phyloP scores from a whole-genome alignment of 768 basidiomycete species.

The Hygrocybe punicea region DNA sequence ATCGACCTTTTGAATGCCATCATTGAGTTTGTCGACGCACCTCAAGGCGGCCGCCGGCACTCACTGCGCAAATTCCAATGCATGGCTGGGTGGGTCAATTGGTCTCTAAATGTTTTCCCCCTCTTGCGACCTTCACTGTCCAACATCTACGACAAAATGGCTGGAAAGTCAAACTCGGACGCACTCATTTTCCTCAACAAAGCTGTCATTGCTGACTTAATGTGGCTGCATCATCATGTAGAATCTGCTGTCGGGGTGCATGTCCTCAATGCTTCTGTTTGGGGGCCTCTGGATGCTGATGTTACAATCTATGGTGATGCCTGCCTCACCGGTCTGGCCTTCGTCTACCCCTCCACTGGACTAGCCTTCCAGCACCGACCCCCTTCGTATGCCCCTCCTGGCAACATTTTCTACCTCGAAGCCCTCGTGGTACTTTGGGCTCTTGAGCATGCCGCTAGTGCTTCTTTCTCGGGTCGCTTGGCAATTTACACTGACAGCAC shows the following conservation, averaged over 20 bases:
- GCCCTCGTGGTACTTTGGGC: conserved; percentile 20
- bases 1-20: conserved; percentile 11
- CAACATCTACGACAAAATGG: conserved; percentile 31
- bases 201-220: conserved; percentile 21
- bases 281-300: conserved; percentile 14
- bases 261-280: conserved; percentile 18
- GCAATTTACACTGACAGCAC: conserved; percentile 23
- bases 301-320: conserved; percentile 23
- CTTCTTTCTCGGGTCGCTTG: not conserved
- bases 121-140: conserved; percentile 27
- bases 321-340: conserved; percentile 13
- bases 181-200: conserved; percentile 26
- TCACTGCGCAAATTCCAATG: conserved; percentile 27
- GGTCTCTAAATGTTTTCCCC: conserved; percentile 38
- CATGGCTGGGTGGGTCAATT: conserved; percentile 39
- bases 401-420: conserved; percentile 27
- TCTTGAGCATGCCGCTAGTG: conserved; percentile 3
- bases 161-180: conserved; percentile 15
- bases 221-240: conserved; percentile 31
- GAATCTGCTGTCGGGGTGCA: conserved; percentile 14
- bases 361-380: conserved; percentile 13
- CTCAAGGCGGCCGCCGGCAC: conserved; percentile 4
- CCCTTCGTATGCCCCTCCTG: not conserved
- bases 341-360: conserved; percentile 16
- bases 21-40: not conserved